Evolutionary conservation across 2,329 filamentous ascomycete genomes (phyloP).

Genomic region (Cryoendolithus antarcticus): DNA sequence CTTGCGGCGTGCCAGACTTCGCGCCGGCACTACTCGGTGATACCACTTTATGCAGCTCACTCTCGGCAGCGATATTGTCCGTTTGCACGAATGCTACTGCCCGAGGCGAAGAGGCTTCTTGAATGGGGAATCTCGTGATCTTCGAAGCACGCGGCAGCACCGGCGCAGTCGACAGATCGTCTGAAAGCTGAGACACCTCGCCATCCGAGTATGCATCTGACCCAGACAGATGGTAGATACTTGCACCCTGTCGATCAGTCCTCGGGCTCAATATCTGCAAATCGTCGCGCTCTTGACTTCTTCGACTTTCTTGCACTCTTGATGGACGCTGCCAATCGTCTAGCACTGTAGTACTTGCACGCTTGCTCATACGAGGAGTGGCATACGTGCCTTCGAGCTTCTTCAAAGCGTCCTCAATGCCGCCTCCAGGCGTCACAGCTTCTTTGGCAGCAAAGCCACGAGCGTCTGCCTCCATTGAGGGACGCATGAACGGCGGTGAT

Average conservation of each 20-base stretch:
- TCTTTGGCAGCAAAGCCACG: constrained; percentile 78
- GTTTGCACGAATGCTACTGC: no score
- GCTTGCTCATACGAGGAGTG: constrained; percentile 3
- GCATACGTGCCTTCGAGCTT: constrained; percentile 68
- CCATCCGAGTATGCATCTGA: constrained; percentile 5
- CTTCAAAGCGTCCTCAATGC: constrained; percentile 79
- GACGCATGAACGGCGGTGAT: constrained; percentile 42
- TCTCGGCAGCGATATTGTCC: no score
- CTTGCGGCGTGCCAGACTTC: constrained; percentile 10
- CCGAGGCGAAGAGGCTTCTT: no score
- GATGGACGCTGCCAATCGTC: no score
- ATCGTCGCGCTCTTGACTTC: not conserved
- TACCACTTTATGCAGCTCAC: no score
- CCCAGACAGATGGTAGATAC: constrained; percentile 21
- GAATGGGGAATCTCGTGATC: constrained; percentile 7
- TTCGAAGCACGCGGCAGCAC: constrained; percentile 7
- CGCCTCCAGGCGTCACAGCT: constrained; percentile 64
- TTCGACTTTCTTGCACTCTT: no score
- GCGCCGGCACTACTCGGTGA: not conserved
- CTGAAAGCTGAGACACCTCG: not conserved
- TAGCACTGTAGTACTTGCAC: not conserved
- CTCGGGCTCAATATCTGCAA: constrained; percentile 12
- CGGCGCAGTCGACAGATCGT: constrained; percentile 7
- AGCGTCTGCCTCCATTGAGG: constrained; percentile 80
- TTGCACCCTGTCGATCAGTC: constrained; percentile 23